Percentiles rank a stretch among this genome's conserved stretches.
Evolutionary conservation across 768 basidiomycete species (phyloP).

Genomic region (Paxillus ammoniavirescens): DNA sequence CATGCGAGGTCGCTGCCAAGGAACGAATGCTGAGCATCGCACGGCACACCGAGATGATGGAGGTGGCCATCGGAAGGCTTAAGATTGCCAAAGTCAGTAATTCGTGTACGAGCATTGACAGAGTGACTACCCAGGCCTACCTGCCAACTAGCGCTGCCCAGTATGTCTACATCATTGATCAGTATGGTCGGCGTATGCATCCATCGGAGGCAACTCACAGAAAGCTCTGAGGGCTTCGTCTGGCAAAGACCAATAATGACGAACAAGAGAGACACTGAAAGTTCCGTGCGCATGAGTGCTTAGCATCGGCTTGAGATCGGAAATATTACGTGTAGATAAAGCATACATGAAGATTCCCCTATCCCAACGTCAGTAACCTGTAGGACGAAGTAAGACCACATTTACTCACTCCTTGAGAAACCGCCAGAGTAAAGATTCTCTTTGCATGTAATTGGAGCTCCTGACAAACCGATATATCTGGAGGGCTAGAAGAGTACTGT

Average conservation of each 20-base stretch:
- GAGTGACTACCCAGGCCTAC: constrained; percentile 3
- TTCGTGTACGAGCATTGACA: not conserved
- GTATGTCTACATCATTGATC: constrained; percentile 8
- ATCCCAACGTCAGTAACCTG: not conserved
- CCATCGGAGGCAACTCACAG: constrained; percentile 2
- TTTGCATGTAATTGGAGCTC: constrained; percentile 2
- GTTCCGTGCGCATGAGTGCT: not conserved
- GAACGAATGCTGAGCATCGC: constrained; percentile 43
- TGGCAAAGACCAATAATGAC: constrained; percentile 9
- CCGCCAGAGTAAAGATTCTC: constrained; percentile 7
- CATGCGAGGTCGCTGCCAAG: constrained; percentile 39
- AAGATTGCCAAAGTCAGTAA: not conserved
- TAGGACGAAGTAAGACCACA: not conserved
- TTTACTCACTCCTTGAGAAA: constrained; percentile 20
- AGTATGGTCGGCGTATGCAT: not conserved
- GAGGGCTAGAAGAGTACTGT: constrained; percentile 14
- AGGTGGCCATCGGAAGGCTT: constrained; percentile 7
- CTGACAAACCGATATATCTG: constrained; percentile 13
- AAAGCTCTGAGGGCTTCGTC: constrained; percentile 1
- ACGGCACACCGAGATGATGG: constrained; percentile 32
- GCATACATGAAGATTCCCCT: constrained; percentile 25
- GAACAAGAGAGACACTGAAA: constrained; percentile 16
- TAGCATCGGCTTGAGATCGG: not conserved
- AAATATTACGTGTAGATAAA: constrained; percentile 13
- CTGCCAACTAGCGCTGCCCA: constrained; percentile 1